phyloP scores from a whole-genome alignment of 2,329 filamentous ascomycete genomes.

The Phoma sp. region DNA sequence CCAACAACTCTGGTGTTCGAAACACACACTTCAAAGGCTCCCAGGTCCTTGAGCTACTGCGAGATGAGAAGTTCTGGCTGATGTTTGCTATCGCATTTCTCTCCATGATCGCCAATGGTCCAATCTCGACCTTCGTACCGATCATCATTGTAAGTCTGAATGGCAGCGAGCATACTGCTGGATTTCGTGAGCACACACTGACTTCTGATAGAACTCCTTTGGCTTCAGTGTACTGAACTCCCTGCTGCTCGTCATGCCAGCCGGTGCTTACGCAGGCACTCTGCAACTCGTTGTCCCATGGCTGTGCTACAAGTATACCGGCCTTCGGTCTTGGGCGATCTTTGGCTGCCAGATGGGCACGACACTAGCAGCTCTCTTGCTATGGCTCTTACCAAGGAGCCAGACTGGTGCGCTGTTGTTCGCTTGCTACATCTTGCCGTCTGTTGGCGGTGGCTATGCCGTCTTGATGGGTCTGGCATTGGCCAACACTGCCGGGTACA shows the following conservation, averaged over 20 bases:
- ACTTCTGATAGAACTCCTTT: conserved; percentile 19
- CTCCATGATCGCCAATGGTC: conserved; percentile 36
- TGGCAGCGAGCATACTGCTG: no score
- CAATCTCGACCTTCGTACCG: conserved; percentile 28
- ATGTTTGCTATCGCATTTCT: conserved; percentile 31
- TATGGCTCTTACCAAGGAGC: conserved; percentile 24
- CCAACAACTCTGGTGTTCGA: conserved; percentile 77
- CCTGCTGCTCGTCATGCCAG: conserved; percentile 27
- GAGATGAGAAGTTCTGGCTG: conserved; percentile 63
- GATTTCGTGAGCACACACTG: not conserved
- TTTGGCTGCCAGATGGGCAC: conserved; percentile 43
- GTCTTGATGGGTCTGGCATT: conserved; percentile 58
- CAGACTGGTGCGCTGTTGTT: conserved; percentile 56
- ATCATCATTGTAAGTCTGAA: conserved; percentile 25
- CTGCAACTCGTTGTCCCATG: conserved; percentile 27
- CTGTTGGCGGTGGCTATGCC: conserved; percentile 55
- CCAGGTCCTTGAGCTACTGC: conserved; percentile 66
- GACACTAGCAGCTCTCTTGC: conserved; percentile 50
- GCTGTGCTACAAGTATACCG: conserved; percentile 29
- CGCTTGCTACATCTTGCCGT: conserved; percentile 57
- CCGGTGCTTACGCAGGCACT: conserved; percentile 29
- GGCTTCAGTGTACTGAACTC: conserved; percentile 29
- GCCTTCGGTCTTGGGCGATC: conserved; percentile 35
- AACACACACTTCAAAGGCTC: conserved; percentile 70
- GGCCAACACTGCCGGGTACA: conserved; percentile 58